A percentile compares a stretch with the other conserved stretches of the same genome.
phyloP scores from a whole-genome alignment of 2,329 filamentous ascomycete species.

The Aspergillus uvarum region DNA sequence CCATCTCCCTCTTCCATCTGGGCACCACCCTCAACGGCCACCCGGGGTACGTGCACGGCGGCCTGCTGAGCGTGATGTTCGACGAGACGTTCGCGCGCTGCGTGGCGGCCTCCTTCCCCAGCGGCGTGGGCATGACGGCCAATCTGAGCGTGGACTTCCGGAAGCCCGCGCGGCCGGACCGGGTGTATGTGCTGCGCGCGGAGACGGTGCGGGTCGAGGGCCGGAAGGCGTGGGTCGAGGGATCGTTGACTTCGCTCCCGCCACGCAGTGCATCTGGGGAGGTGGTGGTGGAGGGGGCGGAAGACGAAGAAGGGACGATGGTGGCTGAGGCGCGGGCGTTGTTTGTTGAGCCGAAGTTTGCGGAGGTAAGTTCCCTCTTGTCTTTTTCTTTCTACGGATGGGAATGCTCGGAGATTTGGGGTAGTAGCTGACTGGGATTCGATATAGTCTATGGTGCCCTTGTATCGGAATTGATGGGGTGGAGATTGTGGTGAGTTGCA shows the following conservation, averaged over 20 bases:
- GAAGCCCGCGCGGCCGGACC: slow-evolving; percentile 33
- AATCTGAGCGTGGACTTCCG: slow-evolving; percentile 39
- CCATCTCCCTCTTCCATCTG: slow-evolving; percentile 34
- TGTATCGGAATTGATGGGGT: slow-evolving; percentile 24
- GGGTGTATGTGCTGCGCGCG: slow-evolving; percentile 34
- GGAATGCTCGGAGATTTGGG: neutral
- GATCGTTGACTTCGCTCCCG: slow-evolving; percentile 24
- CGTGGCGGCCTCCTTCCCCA: slow-evolving; percentile 33
- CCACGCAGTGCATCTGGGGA: neutral
- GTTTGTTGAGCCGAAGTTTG: slow-evolving; percentile 42
- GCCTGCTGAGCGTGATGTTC: slow-evolving; percentile 34
- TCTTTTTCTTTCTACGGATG: too few relatives aligned
- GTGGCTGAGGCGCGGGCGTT: slow-evolving; percentile 39
- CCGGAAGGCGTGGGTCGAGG: slow-evolving; percentile 41
- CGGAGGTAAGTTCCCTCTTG: slow-evolving; percentile 27
- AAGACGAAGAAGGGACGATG: slow-evolving; percentile 23
- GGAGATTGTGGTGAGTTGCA: neutral
- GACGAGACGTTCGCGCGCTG: slow-evolving; percentile 40
- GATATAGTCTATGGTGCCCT: slow-evolving; percentile 34
- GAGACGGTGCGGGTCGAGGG: slow-evolving; percentile 36
- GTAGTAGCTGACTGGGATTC: neutral
- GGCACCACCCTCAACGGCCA: slow-evolving; percentile 36
- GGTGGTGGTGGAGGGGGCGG: too few relatives aligned
- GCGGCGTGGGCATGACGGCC: slow-evolving; percentile 38
- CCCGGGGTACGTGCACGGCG: slow-evolving; percentile 38